phyloP scores from a whole-genome alignment of 257 asterid genomes.

The Plantago ovata region DNA sequence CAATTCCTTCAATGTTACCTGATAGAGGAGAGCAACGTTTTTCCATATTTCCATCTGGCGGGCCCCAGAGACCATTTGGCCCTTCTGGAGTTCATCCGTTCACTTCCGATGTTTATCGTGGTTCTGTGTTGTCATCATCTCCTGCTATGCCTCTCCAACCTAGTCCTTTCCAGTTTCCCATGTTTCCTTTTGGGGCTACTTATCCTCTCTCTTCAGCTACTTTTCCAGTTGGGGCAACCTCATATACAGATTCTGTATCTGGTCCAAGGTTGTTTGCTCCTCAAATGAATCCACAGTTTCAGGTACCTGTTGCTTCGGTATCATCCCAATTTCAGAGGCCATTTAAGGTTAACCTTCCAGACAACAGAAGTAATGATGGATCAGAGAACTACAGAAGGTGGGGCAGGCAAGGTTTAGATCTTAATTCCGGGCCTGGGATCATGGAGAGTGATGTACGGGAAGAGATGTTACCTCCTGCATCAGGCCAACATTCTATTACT shows the following conservation, averaged over 20 bases:
- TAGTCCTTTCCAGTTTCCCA: constrained; percentile 34
- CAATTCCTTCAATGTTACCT: constrained; percentile 28
- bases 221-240: constrained; percentile 27
- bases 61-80: constrained; percentile 33
- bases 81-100: constrained; percentile 24
- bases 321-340: constrained; percentile 61
- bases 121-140: constrained; percentile 39
- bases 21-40: constrained; percentile 37
- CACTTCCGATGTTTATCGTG: constrained; percentile 32
- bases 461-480: constrained; percentile 31
- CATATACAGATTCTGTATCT: constrained; percentile 34
- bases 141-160: constrained; percentile 42
- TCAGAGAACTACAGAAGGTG: constrained; percentile 46
- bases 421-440: constrained; percentile 63
- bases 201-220: constrained; percentile 29
- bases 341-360: constrained; percentile 33
- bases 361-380: constrained; percentile 26
- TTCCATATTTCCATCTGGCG: constrained; percentile 35
- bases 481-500: constrained; percentile 39
- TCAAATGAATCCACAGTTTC: constrained; percentile 39
- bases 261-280: constrained; percentile 43
- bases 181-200: constrained; percentile 39
- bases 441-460: constrained; percentile 47
- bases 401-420: constrained; percentile 65
- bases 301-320: constrained; percentile 42